phyloP scores from a whole-genome alignment of 441 rosid species.

The Corymbia calophylla region DNA sequence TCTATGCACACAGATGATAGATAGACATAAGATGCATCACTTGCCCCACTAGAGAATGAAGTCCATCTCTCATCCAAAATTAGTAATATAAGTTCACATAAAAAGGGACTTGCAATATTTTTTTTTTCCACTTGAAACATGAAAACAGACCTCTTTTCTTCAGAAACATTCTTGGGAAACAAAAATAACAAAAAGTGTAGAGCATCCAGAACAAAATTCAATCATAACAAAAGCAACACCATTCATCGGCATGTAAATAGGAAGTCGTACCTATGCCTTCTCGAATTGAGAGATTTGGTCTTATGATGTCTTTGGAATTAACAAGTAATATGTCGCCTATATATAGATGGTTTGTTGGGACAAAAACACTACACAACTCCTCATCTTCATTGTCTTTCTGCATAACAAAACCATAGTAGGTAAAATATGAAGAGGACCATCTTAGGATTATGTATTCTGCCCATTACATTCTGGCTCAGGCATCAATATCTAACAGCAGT shows the following conservation, averaged over 20 bases:
- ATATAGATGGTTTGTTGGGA: constrained; percentile 91
- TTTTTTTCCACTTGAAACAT: neutral
- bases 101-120: neutral
- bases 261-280: constrained; percentile 70
- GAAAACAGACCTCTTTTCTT: neutral
- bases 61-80: neutral
- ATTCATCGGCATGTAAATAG: neutral
- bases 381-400: constrained; percentile 84
- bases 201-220: neutral
- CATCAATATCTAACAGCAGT: neutral
- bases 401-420: neutral
- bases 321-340: constrained; percentile 85
- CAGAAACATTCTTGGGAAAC: neutral
- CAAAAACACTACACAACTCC: constrained; percentile 81
- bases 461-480: neutral
- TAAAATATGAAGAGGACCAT: neutral
- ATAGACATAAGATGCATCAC: neutral
- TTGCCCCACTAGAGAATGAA: neutral
- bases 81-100: neutral
- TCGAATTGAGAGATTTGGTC: constrained; percentile 81
- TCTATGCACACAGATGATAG: neutral
- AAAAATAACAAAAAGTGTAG: neutral
- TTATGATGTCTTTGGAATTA: constrained; percentile 71
- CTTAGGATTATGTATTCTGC: neutral
- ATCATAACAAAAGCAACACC: neutral